Evolutionary conservation across 2,329 filamentous ascomycete genomes (phyloP).

Genomic region (Zymoseptoria tritici): DNA sequence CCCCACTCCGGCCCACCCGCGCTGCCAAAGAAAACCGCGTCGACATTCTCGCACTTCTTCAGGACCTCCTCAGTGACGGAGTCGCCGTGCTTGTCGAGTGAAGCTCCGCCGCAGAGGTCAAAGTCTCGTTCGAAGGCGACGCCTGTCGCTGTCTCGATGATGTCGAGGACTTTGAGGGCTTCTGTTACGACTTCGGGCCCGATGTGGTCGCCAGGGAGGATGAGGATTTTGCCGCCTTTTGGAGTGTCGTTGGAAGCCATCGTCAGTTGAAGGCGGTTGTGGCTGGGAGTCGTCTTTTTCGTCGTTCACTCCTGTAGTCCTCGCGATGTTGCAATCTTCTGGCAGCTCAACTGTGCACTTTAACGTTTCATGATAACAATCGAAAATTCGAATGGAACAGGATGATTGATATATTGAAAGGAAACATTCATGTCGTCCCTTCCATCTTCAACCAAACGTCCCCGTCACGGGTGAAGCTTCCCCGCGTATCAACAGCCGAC

Average conservation of each 20-base stretch:
- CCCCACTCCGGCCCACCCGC: constrained; percentile 46
- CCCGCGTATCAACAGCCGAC: no score
- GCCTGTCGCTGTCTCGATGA: constrained; percentile 28
- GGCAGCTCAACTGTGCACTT: no score
- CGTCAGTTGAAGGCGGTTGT: neutral
- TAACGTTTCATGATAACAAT: no score
- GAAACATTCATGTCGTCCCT: no score
- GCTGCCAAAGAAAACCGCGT: constrained; percentile 43
- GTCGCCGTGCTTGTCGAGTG: constrained; percentile 40
- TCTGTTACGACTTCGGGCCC: constrained; percentile 47
- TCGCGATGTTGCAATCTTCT: no score
- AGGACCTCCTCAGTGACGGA: constrained; percentile 40
- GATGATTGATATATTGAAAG: no score
- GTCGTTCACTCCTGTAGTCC: no score
- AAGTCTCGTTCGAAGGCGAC: constrained; percentile 27
- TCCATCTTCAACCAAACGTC: no score
- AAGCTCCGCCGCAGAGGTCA: constrained; percentile 31
- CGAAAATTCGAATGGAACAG: no score
- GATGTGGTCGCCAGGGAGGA: constrained; percentile 42
- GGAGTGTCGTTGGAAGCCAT: neutral
- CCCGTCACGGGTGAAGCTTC: no score
- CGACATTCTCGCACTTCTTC: constrained; percentile 34
- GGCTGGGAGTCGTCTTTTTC: no score
- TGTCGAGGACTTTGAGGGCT: constrained; percentile 42
- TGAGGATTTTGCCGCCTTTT: constrained; percentile 30